These are phyloP conservation scores for Capronia epimyces DNA, from an alignment of 2,329 filamentous ascomycete genomes.

Conservation along the genomic window DNA sequence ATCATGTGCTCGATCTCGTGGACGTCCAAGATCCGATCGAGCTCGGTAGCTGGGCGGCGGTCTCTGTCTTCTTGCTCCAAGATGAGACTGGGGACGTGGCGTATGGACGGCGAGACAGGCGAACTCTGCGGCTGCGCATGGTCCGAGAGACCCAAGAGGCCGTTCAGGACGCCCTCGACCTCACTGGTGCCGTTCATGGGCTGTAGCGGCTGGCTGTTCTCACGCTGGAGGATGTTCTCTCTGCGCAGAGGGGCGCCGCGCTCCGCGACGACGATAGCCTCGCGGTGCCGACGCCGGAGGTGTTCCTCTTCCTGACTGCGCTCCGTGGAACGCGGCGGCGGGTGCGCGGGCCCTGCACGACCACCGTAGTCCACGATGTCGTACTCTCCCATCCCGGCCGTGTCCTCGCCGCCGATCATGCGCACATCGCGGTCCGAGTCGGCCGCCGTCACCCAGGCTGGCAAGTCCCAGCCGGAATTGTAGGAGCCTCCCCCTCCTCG, in stretches of 20 bases:
- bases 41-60: background rate
- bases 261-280: conserved; percentile 87
- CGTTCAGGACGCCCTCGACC: conserved; percentile 19
- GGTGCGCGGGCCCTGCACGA: background rate
- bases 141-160: conserved; percentile 16
- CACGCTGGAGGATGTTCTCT: conserved; percentile 70
- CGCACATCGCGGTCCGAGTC: conserved; percentile 45
- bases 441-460: conserved; percentile 22
- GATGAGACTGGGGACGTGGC: background rate
- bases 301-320: conserved; percentile 49
- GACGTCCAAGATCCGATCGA: conserved; percentile 1
- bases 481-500: conserved; percentile 1
- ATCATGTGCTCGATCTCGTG: conserved; percentile 3
- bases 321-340: conserved; percentile 14
- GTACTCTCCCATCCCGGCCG: conserved; percentile 35
- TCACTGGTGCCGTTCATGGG: conserved; percentile 19
- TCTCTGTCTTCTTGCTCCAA: background rate
- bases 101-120: background rate
- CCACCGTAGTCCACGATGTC: background rate
- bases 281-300: conserved; percentile 67
- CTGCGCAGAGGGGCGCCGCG: conserved; percentile 68
- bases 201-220: conserved; percentile 19
- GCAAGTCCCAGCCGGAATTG: background rate
- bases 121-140: background rate
- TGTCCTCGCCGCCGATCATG: conserved; percentile 51